Evolutionary conservation across 2,329 filamentous ascomycete species (phyloP), one percentile per base, ranked within the genome.

Genomic region (Grosmannia penicillata): DNA sequence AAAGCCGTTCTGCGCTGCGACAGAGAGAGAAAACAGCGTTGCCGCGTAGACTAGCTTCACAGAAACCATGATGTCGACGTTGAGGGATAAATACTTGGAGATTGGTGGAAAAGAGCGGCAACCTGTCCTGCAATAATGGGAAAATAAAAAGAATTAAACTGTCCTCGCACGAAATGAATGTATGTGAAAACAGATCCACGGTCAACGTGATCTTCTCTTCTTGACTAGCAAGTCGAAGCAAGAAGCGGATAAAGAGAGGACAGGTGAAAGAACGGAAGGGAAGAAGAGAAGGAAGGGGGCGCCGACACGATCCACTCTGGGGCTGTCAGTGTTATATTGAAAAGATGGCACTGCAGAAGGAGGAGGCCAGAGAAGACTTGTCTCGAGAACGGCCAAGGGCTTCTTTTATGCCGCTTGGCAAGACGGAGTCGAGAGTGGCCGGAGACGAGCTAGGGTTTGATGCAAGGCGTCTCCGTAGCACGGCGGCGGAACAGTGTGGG

Each of bases 141-240:
- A 37, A 36, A 38, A 27, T 37, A 30, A 43, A 42, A 41, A 39
- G 47, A 39, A 26, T 27, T 33, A 39, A 40, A 29, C 36, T 40
- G 34, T 41, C 36, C 38, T 22, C 40, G 18, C 23, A 26, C 35
- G 37, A 33, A 44, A 44, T 42, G 41, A 47, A 42, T 39, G 42
- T 42, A 43, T 37, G 33, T 38, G 36, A 43, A 44, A 43, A 35
- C 17, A 47, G 50, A 53, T 47, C 35, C 48, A 55, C 53, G 53
- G 43, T 55, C 53, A 54, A 55, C 53, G 52, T 51, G 53, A 50
- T 51, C 49, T 46, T 48, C 43, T 44, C 41, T 33, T 51, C 47
- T 52, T 49, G 47, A 44, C 49, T 49, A 41, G 48, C 47, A 51
- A 49, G 48, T 43, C 43, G 41, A 40, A 44, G 32, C 40, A 34